A percentile compares a stretch with the other conserved stretches of the same genome.
Evolutionary conservation across 257 asterid species (phyloP).

Genomic region (Solanum peruvianum): DNA sequence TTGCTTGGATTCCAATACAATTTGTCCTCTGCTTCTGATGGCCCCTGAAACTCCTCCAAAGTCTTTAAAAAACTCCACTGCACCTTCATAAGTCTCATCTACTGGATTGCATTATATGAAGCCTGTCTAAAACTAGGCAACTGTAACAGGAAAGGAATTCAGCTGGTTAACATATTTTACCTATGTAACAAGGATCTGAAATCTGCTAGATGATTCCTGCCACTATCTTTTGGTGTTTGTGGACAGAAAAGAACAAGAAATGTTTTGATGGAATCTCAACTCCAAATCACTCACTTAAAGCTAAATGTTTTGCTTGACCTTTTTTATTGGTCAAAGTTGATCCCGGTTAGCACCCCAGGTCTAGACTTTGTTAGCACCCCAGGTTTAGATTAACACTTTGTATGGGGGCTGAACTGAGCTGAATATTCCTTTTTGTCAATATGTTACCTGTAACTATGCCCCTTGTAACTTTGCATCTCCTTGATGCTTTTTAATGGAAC

Average conservation of each 20-base stretch:
- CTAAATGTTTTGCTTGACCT: not conserved
- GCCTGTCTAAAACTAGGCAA: not conserved
- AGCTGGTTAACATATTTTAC: not conserved
- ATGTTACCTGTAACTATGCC: not conserved
- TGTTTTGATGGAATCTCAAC: not conserved
- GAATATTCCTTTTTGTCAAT: not conserved
- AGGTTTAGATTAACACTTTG: not conserved
- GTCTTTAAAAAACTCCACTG: not conserved
- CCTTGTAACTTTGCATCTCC: not conserved
- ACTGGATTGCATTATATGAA: not conserved
- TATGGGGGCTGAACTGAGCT: not conserved
- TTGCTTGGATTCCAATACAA: not conserved
- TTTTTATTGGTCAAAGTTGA: not conserved
- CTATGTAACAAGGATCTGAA: not conserved
- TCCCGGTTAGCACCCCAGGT: too few relatives aligned
- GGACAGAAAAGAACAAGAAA: not conserved
- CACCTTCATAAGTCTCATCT: not conserved
- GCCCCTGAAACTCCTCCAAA: not conserved
- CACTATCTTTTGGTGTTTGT: not conserved
- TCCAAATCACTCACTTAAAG: not conserved
- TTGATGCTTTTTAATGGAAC: not conserved
- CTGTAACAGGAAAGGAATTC: not conserved
- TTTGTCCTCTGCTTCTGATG: not conserved
- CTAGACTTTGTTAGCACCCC: not conserved
- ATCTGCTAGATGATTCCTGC: not conserved